Percentiles rank a stretch among this genome's conserved stretches.
phyloP scores from a whole-genome alignment of 805 yeast species.

The Dipodascopsis uninucleata region DNA sequence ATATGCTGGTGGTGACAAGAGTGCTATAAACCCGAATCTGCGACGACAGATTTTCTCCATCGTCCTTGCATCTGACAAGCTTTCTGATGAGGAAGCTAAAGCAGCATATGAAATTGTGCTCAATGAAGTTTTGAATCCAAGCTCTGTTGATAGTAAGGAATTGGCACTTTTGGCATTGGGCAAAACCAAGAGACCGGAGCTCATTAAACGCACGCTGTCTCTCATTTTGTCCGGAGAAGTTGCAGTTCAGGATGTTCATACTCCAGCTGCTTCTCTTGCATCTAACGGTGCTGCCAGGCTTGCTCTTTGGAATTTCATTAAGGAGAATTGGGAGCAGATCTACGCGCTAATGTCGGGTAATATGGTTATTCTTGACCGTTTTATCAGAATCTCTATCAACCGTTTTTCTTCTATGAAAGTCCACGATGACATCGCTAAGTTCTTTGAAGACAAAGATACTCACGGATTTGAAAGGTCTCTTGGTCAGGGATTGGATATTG shows the following conservation, averaged over 20 bases:
- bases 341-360: slow-evolving; percentile 46
- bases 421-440: slow-evolving; percentile 40
- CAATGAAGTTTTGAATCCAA: slow-evolving; percentile 49
- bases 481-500: slow-evolving; percentile 53
- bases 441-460: slow-evolving; percentile 47
- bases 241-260: slow-evolving; percentile 53
- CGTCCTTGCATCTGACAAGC: slow-evolving; percentile 38
- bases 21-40: slow-evolving; percentile 50
- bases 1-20: slow-evolving; percentile 44
- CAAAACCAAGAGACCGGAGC: slow-evolving; percentile 38
- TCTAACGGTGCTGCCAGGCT: slow-evolving; percentile 45
- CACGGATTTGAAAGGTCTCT: slow-evolving; percentile 58
- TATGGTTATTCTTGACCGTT: slow-evolving; percentile 51
- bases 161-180: slow-evolving; percentile 57
- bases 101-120: slow-evolving; percentile 42
- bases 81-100: slow-evolving; percentile 37
- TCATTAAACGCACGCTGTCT: slow-evolving; percentile 42
- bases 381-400: slow-evolving; percentile 40
- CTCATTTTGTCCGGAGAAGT: slow-evolving; percentile 44
- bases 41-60: slow-evolving; percentile 45
- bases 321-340: slow-evolving; percentile 46
- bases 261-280: slow-evolving; percentile 48
- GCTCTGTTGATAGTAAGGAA: slow-evolving; percentile 55
- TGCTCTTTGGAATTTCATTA: slow-evolving; percentile 50
- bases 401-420: slow-evolving; percentile 39